Conservation (phyloP, 208 protist species). For the Angomonas deanei region DNA sequence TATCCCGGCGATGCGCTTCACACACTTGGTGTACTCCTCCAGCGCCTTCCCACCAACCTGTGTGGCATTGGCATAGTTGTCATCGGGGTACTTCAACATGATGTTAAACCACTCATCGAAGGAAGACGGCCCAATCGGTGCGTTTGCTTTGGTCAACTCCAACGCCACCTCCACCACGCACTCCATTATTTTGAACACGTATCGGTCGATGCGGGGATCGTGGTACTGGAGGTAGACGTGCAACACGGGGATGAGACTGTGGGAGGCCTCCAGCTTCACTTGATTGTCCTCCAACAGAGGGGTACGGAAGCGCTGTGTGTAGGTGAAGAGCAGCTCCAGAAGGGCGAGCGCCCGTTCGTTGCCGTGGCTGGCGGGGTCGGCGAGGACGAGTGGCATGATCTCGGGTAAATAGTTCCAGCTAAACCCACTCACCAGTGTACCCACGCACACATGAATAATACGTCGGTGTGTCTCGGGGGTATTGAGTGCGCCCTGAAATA, state of each 20-base stretch:
- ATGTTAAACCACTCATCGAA: slow-evolving; percentile 59
- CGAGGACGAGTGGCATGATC: slow-evolving; percentile 49
- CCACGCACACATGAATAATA: slow-evolving; percentile 50
- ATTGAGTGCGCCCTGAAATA: slow-evolving; percentile 56
- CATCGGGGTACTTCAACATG: slow-evolving; percentile 57
- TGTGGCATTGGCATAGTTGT: slow-evolving; percentile 38
- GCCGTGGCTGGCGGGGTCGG: not conserved
- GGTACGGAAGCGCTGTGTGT: slow-evolving; percentile 70
- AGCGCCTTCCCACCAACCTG: slow-evolving; percentile 47
- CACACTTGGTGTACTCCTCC: slow-evolving; percentile 61
- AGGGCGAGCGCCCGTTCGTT: slow-evolving; percentile 27
- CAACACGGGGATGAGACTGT: slow-evolving; percentile 36
- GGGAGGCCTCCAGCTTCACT: slow-evolving; percentile 43
- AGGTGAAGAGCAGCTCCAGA: slow-evolving; percentile 72
- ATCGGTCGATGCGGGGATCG: slow-evolving; percentile 59
- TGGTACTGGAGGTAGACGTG: slow-evolving; percentile 54
- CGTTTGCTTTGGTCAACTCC: slow-evolving; percentile 30
- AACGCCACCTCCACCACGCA: slow-evolving; percentile 65
- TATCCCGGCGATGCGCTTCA: slow-evolving; percentile 81
- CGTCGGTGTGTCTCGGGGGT: slow-evolving; percentile 58
- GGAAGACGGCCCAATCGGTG: slow-evolving; percentile 10
- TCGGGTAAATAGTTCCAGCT: slow-evolving; percentile 78
- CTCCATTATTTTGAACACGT: slow-evolving; percentile 77
- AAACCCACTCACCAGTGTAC: slow-evolving; percentile 60
- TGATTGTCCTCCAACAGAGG: slow-evolving; percentile 30